Conservation (phyloP, 176 grass and related monocot species). For the Cymbopogon citratus region DNA sequence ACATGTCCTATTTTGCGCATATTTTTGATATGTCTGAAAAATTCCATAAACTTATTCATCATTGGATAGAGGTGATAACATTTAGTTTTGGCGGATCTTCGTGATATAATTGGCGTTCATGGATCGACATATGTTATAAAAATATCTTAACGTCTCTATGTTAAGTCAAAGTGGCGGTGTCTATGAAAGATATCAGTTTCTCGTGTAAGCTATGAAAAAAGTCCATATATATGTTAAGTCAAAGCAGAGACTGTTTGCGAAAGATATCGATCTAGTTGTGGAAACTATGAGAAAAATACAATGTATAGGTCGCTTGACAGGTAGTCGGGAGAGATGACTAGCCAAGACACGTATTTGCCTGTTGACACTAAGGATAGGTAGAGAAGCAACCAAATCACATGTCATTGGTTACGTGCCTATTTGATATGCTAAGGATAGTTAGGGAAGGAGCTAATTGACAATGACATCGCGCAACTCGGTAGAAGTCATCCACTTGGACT, state of each 20-base stretch:
- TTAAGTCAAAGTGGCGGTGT: neutral
- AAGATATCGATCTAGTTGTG: neutral
- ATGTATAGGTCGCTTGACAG: neutral
- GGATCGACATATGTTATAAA: too few species aligned
- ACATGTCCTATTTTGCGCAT: too few species aligned
- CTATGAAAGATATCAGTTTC: neutral
- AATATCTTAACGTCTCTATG: neutral
- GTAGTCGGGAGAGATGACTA: neutral
- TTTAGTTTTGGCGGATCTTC: too few species aligned
- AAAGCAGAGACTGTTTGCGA: too few species aligned
- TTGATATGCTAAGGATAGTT: neutral
- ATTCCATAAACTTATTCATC: neutral
- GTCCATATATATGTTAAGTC: too few species aligned
- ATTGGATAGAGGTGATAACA: too few species aligned
- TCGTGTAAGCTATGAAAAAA: neutral
- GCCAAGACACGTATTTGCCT: neutral
- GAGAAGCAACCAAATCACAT: neutral
- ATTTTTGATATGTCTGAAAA: too few species aligned
- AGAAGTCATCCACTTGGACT: neutral
- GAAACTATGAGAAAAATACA: neutral
- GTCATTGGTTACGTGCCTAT: neutral
- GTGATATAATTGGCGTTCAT: too few species aligned
- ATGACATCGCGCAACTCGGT: neutral
- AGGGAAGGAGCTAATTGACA: neutral
- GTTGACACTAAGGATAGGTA: neutral